A percentile compares a stretch with the other conserved stretches of the same genome.
Conservation (phyloP, 371 early-diverging fungal species). For the Phascolomyces articulosus region DNA sequence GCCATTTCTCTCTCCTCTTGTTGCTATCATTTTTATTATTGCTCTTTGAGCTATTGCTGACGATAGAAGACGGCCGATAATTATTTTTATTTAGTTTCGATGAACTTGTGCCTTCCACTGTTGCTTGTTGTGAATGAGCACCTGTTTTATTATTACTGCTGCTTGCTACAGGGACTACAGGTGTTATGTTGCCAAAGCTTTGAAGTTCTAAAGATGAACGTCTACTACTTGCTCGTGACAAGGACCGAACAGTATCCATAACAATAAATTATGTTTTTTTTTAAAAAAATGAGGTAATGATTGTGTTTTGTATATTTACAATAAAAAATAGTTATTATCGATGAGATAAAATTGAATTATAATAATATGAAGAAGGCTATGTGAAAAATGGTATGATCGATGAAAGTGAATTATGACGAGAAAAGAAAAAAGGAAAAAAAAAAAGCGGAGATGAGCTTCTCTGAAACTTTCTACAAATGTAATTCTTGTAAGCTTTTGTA, state of each 20-base stretch:
- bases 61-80: too few species aligned
- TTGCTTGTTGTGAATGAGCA: background rate
- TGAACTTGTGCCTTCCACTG: background rate
- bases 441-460: background rate
- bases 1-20: background rate
- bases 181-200: background rate
- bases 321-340: too few species aligned
- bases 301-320: too few species aligned
- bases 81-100: background rate
- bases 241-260: background rate
- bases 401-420: background rate
- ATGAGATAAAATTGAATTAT: too few species aligned
- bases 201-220: background rate
- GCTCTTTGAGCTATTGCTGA: background rate
- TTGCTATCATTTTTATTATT: background rate
- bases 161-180: background rate
- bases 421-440: background rate
- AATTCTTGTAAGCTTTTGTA: background rate
- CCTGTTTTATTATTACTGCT: background rate
- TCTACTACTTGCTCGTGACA: background rate
- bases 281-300: background rate
- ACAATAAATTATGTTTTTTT: background rate
- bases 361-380: too few species aligned
- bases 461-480: background rate
- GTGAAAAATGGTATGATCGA: too few species aligned